Conservation (phyloP, 495 filamentous ascomycete genomes). For the Neurospora cerealis region DNA sequence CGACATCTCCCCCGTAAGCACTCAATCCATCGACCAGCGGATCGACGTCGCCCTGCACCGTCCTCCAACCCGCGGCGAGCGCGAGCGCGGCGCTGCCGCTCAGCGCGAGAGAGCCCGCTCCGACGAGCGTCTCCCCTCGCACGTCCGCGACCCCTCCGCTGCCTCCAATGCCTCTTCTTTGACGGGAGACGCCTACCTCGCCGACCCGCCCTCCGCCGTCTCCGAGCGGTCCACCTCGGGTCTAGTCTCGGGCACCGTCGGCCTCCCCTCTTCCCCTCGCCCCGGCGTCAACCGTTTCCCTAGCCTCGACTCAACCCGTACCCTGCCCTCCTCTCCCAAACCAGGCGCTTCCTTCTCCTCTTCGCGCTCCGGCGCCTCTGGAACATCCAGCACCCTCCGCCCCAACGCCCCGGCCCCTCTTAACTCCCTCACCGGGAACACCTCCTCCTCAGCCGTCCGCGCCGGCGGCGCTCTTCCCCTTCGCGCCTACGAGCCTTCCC, state of each 20-base stretch:
- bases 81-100: not conserved
- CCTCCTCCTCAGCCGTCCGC: slow-evolving; percentile 24
- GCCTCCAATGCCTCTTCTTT: slow-evolving; percentile 13
- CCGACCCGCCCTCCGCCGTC: slow-evolving; percentile 32
- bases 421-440: slow-evolving; percentile 4
- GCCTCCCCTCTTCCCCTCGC: slow-evolving; percentile 37
- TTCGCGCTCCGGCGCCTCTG: not conserved
- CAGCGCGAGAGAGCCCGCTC: not conserved
- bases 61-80: slow-evolving; percentile 7
- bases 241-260: slow-evolving; percentile 19
- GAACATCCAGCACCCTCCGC: slow-evolving; percentile 11
- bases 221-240: slow-evolving; percentile 31
- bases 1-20: slow-evolving; percentile 38
- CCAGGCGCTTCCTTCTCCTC: slow-evolving; percentile 18
- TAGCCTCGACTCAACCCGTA: slow-evolving; percentile 18
- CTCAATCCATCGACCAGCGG: slow-evolving; percentile 38
- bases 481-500: slow-evolving; percentile 49
- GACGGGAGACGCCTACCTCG: slow-evolving; percentile 4
- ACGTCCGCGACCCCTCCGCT: slow-evolving; percentile 25
- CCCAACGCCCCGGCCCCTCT: slow-evolving; percentile 10
- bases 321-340: slow-evolving; percentile 33
- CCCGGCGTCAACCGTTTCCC: slow-evolving; percentile 38
- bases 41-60: slow-evolving; percentile 25
- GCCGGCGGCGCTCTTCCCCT: slow-evolving; percentile 47
- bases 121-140: slow-evolving; percentile 8